A percentile compares a stretch with the other conserved stretches of the same genome.
These are phyloP conservation scores for Discostella pseudostelligera DNA, from an alignment of 108 stramenopile species.

Conservation along the genomic window DNA sequence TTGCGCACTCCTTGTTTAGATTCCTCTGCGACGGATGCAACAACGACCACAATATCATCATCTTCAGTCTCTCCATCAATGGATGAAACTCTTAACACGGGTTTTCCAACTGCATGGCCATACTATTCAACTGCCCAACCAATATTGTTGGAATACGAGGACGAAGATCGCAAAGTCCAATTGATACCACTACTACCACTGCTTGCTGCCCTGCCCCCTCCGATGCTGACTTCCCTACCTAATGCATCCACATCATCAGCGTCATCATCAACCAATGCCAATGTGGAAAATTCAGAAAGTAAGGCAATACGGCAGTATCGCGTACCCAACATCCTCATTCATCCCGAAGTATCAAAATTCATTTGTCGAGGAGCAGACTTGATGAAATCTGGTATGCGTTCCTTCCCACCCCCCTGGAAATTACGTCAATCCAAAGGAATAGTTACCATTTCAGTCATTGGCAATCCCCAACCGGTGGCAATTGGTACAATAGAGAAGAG, in stretches of 20 bases:
- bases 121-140: conserved; percentile 41
- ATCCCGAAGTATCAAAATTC: conserved; percentile 62
- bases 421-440: conserved; percentile 43
- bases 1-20: conserved; percentile 28
- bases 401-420: conserved; percentile 43
- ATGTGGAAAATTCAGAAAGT: too few relatives aligned
- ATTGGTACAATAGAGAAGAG: conserved; percentile 52
- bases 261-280: too few relatives aligned
- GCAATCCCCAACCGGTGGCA: conserved; percentile 77
- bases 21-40: not conserved
- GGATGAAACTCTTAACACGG: not conserved
- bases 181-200: conserved; percentile 32
- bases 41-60: not conserved
- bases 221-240: too few relatives aligned
- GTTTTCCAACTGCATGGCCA: conserved; percentile 40
- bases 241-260: too few relatives aligned
- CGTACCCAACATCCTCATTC: conserved; percentile 37
- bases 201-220: conserved; percentile 40
- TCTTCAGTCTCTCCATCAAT: conserved; percentile 2
- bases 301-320: conserved; percentile 29
- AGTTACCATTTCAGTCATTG: conserved; percentile 52
- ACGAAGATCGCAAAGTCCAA: conserved; percentile 25
- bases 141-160: conserved; percentile 39
- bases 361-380: conserved; percentile 83
- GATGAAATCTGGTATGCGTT: conserved; percentile 76